phyloP scores from a whole-genome alignment of 2,329 filamentous ascomycete species.

The Verticillium klebahnii region DNA sequence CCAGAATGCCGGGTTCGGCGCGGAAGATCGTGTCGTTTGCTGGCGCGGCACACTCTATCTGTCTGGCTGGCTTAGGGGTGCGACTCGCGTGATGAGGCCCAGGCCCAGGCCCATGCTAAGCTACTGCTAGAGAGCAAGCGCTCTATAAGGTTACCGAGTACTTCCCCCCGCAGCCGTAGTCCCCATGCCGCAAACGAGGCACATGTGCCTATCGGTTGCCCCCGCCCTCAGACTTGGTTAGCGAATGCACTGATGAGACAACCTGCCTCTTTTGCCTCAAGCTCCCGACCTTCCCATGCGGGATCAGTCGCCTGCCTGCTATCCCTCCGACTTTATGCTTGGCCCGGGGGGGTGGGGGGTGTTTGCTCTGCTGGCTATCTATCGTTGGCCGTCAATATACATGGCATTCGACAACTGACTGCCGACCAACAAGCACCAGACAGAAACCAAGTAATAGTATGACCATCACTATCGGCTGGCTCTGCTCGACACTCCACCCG shows the following conservation, averaged over 20 bases:
- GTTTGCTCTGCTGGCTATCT: neutral
- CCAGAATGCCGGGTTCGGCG: neutral
- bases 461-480: neutral
- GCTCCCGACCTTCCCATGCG: neutral
- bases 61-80: neutral
- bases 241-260: neutral
- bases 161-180: no score
- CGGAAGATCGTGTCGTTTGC: neutral
- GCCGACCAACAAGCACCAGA: neutral
- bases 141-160: no score
- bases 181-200: neutral
- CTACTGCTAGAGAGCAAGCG: no score
- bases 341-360: no score
- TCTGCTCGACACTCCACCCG: neutral
- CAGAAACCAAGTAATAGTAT: neutral
- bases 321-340: neutral
- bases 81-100: neutral
- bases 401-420: no score
- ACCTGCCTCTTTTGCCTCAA: neutral
- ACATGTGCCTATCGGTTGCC: neutral
- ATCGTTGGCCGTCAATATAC: neutral
- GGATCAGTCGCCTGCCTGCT: neutral
- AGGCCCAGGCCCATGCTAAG: no score
- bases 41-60: neutral
- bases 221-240: neutral